Evolutionary conservation across 306 rosid species (phyloP).

Genomic region (Trichosanthes truncata): DNA sequence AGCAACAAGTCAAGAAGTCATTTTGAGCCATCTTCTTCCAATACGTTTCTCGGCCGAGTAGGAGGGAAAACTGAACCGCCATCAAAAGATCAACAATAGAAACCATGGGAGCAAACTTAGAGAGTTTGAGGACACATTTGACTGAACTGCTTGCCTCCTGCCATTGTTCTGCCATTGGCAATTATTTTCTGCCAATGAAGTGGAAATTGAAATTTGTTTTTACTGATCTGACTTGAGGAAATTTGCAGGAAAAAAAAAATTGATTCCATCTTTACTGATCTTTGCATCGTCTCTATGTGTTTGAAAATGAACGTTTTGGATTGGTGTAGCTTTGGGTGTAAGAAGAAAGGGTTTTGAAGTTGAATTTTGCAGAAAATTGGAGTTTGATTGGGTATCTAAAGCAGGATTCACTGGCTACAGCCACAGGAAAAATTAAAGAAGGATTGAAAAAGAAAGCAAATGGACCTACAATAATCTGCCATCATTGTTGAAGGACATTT

Average conservation of each 20-base stretch:
- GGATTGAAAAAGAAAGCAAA: neutral
- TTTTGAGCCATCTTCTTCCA: conserved; percentile 15
- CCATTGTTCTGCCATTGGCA: neutral
- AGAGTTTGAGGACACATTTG: neutral
- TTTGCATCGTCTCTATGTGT: neutral
- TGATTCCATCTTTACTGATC: neutral
- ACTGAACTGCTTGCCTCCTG: neutral
- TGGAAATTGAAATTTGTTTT: neutral
- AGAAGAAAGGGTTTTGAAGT: neutral
- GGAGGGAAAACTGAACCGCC: conserved; percentile 3
- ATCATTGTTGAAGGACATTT: neutral
- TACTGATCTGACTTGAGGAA: neutral
- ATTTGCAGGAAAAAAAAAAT: neutral
- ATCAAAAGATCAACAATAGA: neutral
- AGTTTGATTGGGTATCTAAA: neutral
- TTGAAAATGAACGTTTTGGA: neutral
- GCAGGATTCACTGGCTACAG: neutral
- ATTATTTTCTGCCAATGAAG: conserved; percentile 4
- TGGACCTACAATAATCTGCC: conserved; percentile 6
- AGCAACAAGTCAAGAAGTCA: conserved; percentile 7
- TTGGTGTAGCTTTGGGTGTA: neutral
- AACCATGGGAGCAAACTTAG: neutral
- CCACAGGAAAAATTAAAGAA: neutral
- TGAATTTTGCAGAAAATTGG: neutral
- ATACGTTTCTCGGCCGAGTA: conserved; percentile 4